Evolutionary conservation across 352 stramenopile genomes (phyloP), one percentile per base, ranked within the genome.

Genomic region (Phytopythium vexans): DNA sequence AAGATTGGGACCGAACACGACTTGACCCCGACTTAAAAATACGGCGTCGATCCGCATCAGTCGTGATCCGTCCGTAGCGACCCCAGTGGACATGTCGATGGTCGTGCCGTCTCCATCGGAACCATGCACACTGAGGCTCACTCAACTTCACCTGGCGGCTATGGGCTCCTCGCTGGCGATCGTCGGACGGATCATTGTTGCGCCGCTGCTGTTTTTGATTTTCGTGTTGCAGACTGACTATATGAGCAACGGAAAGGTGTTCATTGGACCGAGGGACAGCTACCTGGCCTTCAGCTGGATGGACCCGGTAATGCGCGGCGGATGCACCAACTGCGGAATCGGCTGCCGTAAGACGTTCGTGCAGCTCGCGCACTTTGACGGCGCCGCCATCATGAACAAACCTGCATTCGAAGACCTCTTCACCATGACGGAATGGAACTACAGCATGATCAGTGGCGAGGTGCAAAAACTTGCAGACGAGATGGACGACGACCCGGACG

Each of bases 231-330:
- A n/a, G n/a, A 62, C 61, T 2, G 32, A 48, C 31, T 65, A 68
- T 48, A 52, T 61, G 16, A 52, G 32, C 1, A 42, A 9, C 1
- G 46, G 37, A 6, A 62, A 32, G 0, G n/a, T 67, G 52, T 60
- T 68, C 1, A 68, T 68, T 14, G 50, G 64, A 32, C 50, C 56
- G 6, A 62, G 65, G 14, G 56, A 65, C 51, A 69, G 56, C 33
- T 69, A 69, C 32, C 62, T 69, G 9, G 61, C 56, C 21, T 69
- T 56, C 48, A 69, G 52, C 38, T 46, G 66, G 15, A 54, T 62
- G 41, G 62, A 69, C 38, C 38, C 58, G 4, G 62, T 69, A 46
- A 66, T 69, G 62, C 52, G 43, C 7, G 62, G 57, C 4, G 62
- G 62, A 4, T 69, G 62, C n/a, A 62, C 52, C 10, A 48, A 48